A percentile compares a stretch with the other conserved stretches of the same genome.
phyloP scores from a whole-genome alignment of 179 eudicot species.

The Amaranthus tricolor region DNA sequence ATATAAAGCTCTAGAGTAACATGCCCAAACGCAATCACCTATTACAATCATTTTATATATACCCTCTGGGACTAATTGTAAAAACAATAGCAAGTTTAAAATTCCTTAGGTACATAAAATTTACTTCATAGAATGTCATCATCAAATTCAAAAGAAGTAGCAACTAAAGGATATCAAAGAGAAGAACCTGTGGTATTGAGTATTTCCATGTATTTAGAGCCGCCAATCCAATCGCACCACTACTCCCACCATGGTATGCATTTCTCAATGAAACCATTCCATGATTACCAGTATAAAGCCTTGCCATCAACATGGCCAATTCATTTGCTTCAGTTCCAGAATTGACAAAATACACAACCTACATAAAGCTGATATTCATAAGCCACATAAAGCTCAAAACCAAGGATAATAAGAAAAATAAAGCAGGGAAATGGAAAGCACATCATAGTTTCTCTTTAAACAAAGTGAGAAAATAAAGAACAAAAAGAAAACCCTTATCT shows the following conservation, averaged over 20 bases:
- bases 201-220: constrained; percentile 99
- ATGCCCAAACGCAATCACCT: too few species aligned
- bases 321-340: constrained; percentile 99
- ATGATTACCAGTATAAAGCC: constrained; percentile 80
- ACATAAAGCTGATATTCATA: constrained; percentile 22
- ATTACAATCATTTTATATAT: too few species aligned
- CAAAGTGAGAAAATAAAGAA: neutral
- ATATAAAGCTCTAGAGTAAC: too few species aligned
- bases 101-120: too few species aligned
- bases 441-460: neutral
- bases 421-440: neutral
- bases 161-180: neutral
- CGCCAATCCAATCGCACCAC: constrained; percentile 77
- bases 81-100: too few species aligned
- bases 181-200: constrained; percentile 76
- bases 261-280: constrained; percentile 88
- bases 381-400: neutral
- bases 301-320: constrained; percentile 90
- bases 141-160: neutral
- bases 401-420: neutral
- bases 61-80: too few species aligned
- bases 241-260: constrained; percentile 98
- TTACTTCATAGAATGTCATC: too few species aligned
- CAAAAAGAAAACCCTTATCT: neutral
- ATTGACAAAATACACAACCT: constrained; percentile 97